Conservation (phyloP, 306 rosid genomes). For the Vigna hirtella region DNA sequence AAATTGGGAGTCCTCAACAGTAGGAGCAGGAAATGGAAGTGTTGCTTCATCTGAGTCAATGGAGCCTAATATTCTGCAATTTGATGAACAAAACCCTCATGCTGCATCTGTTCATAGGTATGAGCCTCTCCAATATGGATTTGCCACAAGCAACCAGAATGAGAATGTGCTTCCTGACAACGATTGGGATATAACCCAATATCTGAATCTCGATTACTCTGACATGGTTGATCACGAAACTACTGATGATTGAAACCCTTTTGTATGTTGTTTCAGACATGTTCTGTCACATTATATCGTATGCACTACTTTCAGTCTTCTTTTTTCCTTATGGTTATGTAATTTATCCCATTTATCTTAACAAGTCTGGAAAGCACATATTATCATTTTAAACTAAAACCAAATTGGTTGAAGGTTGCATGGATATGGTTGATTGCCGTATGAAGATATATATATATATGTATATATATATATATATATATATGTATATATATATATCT, state of each 20-base stretch:
- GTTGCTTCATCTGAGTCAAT: background rate
- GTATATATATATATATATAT: too few species aligned
- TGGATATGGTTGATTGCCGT: too few species aligned
- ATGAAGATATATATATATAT: too few species aligned
- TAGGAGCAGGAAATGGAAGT: background rate
- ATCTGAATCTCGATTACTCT: background rate
- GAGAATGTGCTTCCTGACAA: background rate
- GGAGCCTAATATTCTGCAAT: background rate
- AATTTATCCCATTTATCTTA: too few species aligned
- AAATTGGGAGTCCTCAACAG: background rate
- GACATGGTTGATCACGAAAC: background rate
- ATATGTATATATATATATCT: too few species aligned
- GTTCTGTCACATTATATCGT: background rate
- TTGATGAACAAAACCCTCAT: background rate
- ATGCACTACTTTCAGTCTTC: background rate
- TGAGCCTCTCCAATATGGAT: background rate
- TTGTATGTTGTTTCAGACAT: background rate
- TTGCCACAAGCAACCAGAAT: background rate
- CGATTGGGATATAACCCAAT: background rate
- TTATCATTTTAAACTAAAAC: too few species aligned
- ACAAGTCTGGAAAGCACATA: too few species aligned
- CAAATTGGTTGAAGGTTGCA: too few species aligned
- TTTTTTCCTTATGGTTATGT: background rate
- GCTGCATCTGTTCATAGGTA: background rate
- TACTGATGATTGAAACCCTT: background rate